These are phyloP conservation scores for Lotus japonicus DNA, from an alignment of 306 rosid species.

Conservation along the genomic window DNA sequence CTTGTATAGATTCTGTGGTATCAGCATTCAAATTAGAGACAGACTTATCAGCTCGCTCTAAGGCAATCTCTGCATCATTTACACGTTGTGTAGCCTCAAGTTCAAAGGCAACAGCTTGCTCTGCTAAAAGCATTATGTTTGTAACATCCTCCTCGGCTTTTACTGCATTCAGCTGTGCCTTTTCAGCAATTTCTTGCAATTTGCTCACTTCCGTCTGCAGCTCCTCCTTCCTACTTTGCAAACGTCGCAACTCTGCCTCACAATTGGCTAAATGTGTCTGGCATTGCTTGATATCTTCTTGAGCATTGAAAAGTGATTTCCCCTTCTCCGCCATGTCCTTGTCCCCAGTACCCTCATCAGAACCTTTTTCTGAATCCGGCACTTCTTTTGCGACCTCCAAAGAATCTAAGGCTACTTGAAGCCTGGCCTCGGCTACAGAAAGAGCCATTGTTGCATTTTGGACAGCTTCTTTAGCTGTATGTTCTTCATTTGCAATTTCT, in stretches of 20 bases:
- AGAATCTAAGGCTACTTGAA: slow-evolving; percentile 71
- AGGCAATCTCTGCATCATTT: slow-evolving; percentile 78
- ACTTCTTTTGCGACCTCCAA: slow-evolving; percentile 45
- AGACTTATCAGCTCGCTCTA: slow-evolving; percentile 61
- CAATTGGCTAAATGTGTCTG: slow-evolving; percentile 44
- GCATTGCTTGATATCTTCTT: slow-evolving; percentile 62
- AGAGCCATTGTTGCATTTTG: slow-evolving; percentile 81
- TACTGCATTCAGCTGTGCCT: slow-evolving; percentile 55
- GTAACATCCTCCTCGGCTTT: slow-evolving; percentile 91
- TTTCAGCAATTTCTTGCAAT: slow-evolving; percentile 71
- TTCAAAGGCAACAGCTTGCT: slow-evolving; percentile 95
- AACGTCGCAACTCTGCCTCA: slow-evolving; percentile 45
- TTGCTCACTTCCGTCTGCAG: slow-evolving; percentile 71
- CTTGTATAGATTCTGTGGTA: slow-evolving; percentile 38
- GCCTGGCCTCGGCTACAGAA: slow-evolving; percentile 93
- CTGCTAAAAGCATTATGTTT: slow-evolving; percentile 92
- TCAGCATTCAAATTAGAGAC: slow-evolving; percentile 39
- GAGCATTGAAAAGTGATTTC: slow-evolving; percentile 39
- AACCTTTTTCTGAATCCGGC: slow-evolving; percentile 32
- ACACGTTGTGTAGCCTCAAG: slow-evolving; percentile 73
- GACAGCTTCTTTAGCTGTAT: slow-evolving; percentile 69
- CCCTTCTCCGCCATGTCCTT: slow-evolving; percentile 36
- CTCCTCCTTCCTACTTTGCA: slow-evolving; percentile 73
- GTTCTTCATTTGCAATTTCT: slow-evolving; percentile 61
- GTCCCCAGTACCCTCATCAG: slow-evolving; percentile 38